Evolutionary conservation across 768 basidiomycete species (phyloP), one percentile per base, ranked within the genome.

Genomic region (Atractiella rhizophila): DNA sequence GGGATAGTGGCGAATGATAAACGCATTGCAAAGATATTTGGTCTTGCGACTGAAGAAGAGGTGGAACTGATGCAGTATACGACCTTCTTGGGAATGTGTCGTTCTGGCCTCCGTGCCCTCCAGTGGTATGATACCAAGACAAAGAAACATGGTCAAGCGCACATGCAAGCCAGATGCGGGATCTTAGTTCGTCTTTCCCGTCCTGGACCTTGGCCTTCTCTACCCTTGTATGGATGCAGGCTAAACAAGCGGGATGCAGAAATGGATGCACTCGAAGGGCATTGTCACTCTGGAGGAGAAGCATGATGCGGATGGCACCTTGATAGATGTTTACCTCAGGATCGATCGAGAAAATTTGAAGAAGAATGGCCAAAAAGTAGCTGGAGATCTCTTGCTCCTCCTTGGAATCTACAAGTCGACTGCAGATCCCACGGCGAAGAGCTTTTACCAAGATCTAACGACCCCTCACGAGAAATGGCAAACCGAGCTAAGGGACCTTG

Each of bases 181-280:
- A 26, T 6, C 26, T 36, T 8, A 20, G 23, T 18, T 35, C 35
- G 21, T 18, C 35, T 10, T 12, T 27, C 9, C 11, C 28, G n/a
- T n/a, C n/a, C n/a, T n/a, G n/a, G n/a, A n/a, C n/a, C n/a, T n/a
- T n/a, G n/a, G n/a, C n/a, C n/a, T n/a, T n/a, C n/a, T 11, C 12
- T 19, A 7, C n/a, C 7, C 10, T 35, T 42, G 9, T 7, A 24
- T 26, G 10, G 20, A 27, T 19, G 18, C 37, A 12, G 78, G 13
- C 78, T 81, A 53, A 83, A 81, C 79, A 76, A 82, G 59, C 79
- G 77, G 81, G 24, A 82, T 86, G 56, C 75, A 75, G 10, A 73
- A 77, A 42, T 73, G 74, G 60, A 62, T 86, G 50, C 72, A 79
- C 46, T 60, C 68, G 21, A 68, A 68, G 28, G 76, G 74, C 15